phyloP scores from a whole-genome alignment of 176 grass and related monocot genomes.

The Cenchrus americanus region DNA sequence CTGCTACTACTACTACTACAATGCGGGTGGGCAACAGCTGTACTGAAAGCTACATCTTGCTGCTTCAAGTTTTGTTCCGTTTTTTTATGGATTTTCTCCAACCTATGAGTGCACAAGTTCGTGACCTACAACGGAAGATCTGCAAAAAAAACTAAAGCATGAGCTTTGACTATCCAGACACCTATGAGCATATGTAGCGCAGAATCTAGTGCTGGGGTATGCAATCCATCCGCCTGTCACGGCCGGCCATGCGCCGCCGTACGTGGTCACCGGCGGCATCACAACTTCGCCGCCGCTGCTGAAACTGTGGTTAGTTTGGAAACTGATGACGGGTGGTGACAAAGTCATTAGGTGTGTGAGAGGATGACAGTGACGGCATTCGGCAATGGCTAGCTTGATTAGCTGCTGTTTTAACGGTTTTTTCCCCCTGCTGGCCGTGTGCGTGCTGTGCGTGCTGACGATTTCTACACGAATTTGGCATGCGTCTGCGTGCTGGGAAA shows the following conservation, averaged over 20 bases:
- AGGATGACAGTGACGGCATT: constrained; percentile 32
- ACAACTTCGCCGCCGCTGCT: neutral
- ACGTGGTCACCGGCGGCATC: neutral
- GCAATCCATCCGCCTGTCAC: constrained; percentile 44
- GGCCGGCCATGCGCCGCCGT: constrained; percentile 9
- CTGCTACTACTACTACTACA: too few species aligned
- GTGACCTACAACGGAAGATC: neutral
- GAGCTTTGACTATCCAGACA: constrained; percentile 3
- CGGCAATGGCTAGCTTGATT: neutral
- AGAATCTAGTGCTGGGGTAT: neutral
- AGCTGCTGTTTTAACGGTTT: neutral
- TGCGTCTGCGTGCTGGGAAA: neutral
- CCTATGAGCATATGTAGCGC: neutral
- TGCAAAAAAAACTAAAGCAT: neutral
- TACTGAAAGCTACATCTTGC: neutral
- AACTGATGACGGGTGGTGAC: neutral
- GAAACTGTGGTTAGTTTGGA: neutral
- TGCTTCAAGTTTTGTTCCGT: neutral
- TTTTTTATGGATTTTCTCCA: neutral
- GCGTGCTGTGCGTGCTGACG: neutral
- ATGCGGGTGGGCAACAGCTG: constrained; percentile 7
- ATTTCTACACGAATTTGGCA: constrained; percentile 31
- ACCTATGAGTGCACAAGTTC: neutral
- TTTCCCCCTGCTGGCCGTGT: neutral
- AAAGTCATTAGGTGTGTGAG: constrained; percentile 37